Evolutionary conservation across 1,284 basidiomycete species (phyloP).

Genomic region (Ustilago bromivora): DNA sequence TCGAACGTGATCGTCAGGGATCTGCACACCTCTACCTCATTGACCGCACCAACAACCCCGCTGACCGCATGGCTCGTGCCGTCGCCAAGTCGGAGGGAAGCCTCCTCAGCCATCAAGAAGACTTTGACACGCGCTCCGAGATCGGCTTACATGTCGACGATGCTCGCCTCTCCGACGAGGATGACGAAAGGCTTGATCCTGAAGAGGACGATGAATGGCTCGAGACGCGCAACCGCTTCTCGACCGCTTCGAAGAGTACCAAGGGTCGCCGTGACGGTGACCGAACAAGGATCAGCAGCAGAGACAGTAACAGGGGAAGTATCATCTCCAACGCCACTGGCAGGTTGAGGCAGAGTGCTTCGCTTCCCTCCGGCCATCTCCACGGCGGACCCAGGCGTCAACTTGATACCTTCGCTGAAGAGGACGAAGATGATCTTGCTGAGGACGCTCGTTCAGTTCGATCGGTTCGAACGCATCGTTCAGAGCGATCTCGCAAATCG

Average conservation of each 20-base stretch:
- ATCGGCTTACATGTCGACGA: conserved; percentile 33
- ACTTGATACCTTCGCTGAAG: conserved; percentile 44
- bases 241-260: conserved; percentile 18
- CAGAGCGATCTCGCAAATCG: conserved; percentile 23
- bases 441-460: conserved; percentile 26
- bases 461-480: conserved; percentile 20
- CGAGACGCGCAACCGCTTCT: conserved; percentile 34
- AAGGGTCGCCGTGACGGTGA: conserved; percentile 5
- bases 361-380: conserved; percentile 36
- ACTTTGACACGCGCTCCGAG: conserved; percentile 26
- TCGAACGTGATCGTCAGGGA: conserved; percentile 46
- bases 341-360: conserved; percentile 30
- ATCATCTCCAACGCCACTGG: conserved; percentile 41
- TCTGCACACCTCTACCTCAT: conserved; percentile 63
- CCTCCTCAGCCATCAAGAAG: conserved; percentile 18
- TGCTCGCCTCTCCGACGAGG: conserved; percentile 26
- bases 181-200: conserved; percentile 15
- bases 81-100: conserved; percentile 41
- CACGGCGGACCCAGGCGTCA: conserved; percentile 20
- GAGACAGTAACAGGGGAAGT: conserved; percentile 25
- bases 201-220: conserved; percentile 38
- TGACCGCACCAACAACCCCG: conserved; percentile 59
- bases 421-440: conserved; percentile 38
- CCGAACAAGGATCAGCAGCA: conserved; percentile 14
- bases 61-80: conserved; percentile 53